Evolutionary conservation across 768 basidiomycete genomes (phyloP), one percentile per base, ranked within the genome.

Genomic region (Pholiota molesta): DNA sequence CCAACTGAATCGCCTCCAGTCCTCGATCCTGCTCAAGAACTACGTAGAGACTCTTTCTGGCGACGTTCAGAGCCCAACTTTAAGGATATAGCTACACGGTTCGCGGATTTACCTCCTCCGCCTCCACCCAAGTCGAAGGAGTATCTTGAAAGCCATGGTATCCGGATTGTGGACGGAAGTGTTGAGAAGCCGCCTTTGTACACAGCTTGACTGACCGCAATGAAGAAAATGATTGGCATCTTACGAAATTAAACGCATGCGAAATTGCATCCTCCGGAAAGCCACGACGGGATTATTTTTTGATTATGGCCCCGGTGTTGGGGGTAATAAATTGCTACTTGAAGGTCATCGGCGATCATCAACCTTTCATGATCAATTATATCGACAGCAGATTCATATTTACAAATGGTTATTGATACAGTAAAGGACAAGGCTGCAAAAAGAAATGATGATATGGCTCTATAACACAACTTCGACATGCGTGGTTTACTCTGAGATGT

Each of bases 371-470:
- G 9, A 53, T 26, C 21, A 10, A 33, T 16, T 59, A 51, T 59
- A 60, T 55, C 19, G 40, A 61, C 60, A 62, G 55, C 55, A 62
- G 49, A 31, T 62, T 17, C 42, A 57, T 29, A 44, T 60, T 57
- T 57, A 60, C 47, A 64, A 45, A 29, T 23, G 39, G 49, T 60
- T 65, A 65, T 42, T 53, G 55, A 65, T 62, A 65, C 64, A 62
- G 51, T 60, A 33, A 29, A 44, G 21, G 17, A 28, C 14, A 44
- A 37, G 37, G 16, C n/a, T n/a, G 17, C 13, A 16, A n/a, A 55
- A 37, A 37, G 26, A 14, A n/a, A 28, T 31, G 55, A 10, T 16
- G 10, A 23, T 42, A 29, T 39, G 2, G 13, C 33, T 42, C 28
- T 44, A 45, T 21, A 33, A 42, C 37, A 28, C 37, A n/a, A 33